A percentile compares a stretch with the other conserved stretches of the same genome.
phyloP scores from a whole-genome alignment of 495 filamentous ascomycete genomes.

The Venustampulla echinocandica region DNA sequence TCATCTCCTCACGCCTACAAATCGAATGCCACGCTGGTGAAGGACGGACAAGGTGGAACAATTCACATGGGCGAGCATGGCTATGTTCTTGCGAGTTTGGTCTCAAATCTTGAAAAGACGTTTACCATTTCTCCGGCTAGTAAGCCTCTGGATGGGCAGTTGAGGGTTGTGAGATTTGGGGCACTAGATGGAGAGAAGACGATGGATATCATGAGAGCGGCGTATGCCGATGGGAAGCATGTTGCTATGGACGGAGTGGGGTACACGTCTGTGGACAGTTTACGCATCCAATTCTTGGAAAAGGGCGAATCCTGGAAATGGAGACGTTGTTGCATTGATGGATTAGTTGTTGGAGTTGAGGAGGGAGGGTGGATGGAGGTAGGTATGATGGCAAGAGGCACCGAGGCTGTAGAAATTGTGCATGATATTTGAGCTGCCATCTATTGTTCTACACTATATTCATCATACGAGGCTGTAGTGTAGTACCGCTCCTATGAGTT shows the following conservation, averaged over 20 bases:
- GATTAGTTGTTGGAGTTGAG: conserved; percentile 67
- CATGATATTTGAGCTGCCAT: conserved; percentile 10
- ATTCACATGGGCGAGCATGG: conserved; percentile 42
- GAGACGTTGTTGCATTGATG: conserved; percentile 83
- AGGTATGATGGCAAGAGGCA: conserved; percentile 18
- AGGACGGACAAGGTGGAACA: conserved; percentile 18
- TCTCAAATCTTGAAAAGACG: conserved; percentile 68
- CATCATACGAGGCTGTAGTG: too few relatives aligned
- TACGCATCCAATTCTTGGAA: conserved; percentile 60
- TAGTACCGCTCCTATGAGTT: too few relatives aligned
- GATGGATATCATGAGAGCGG: conserved; percentile 66
- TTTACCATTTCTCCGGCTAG: conserved; percentile 71
- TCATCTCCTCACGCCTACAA: conserved; percentile 58
- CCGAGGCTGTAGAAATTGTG: conserved; percentile 17
- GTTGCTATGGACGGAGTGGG: conserved; percentile 35
- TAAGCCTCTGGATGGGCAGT: conserved; percentile 52
- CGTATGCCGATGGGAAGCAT: conserved; percentile 69
- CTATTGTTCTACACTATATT: too few relatives aligned
- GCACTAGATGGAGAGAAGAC: conserved; percentile 49
- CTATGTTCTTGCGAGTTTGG: conserved; percentile 67
- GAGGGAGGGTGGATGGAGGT: conserved; percentile 65
- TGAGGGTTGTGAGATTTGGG: conserved; percentile 69
- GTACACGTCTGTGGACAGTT: conserved; percentile 55
- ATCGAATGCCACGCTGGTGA: conserved; percentile 40
- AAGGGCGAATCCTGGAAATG: conserved; percentile 46